A percentile compares a stretch with the other conserved stretches of the same genome.
phyloP scores from a whole-genome alignment of 345 rosid genomes.

The Arabidopsis suecica region DNA sequence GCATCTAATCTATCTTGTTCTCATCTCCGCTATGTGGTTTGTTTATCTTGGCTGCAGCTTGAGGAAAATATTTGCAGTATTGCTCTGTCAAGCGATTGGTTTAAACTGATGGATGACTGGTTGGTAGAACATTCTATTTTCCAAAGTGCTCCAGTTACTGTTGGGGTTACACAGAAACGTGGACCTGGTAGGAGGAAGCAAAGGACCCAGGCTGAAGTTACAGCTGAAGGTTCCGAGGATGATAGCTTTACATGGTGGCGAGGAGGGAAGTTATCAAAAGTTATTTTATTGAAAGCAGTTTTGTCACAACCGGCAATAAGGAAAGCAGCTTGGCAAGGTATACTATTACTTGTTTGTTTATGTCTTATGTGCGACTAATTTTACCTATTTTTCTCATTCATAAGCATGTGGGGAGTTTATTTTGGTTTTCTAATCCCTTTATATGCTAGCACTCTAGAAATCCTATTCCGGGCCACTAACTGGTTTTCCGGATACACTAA shows the following conservation, averaged over 20 bases:
- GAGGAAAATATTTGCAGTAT: slow-evolving; percentile 64
- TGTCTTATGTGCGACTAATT: slow-evolving; percentile 4
- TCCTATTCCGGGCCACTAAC: neutral
- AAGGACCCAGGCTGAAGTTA: slow-evolving; percentile 57
- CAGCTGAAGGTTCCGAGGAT: slow-evolving; percentile 50
- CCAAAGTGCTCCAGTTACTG: slow-evolving; percentile 51
- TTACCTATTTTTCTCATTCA: neutral
- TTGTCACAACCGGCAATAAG: slow-evolving; percentile 57
- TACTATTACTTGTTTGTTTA: slow-evolving; percentile 16
- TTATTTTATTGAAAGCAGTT: slow-evolving; percentile 62
- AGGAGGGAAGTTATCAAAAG: slow-evolving; percentile 64
- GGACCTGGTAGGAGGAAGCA: slow-evolving; percentile 63
- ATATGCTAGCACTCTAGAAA: neutral
- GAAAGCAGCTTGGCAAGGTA: slow-evolving; percentile 77
- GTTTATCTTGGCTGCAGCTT: slow-evolving; percentile 56
- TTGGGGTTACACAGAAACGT: slow-evolving; percentile 54
- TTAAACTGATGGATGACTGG: slow-evolving; percentile 70
- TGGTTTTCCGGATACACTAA: slow-evolving; percentile 1
- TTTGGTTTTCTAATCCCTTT: neutral
- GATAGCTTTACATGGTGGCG: slow-evolving; percentile 86
- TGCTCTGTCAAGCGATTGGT: slow-evolving; percentile 77
- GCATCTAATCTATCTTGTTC: slow-evolving; percentile 23
- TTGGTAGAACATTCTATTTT: slow-evolving; percentile 52
- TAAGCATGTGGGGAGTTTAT: slow-evolving; percentile 1
- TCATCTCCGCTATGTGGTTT: slow-evolving; percentile 6